Conservation (phyloP, 805 yeast species). For the Millerago galiae region DNA sequence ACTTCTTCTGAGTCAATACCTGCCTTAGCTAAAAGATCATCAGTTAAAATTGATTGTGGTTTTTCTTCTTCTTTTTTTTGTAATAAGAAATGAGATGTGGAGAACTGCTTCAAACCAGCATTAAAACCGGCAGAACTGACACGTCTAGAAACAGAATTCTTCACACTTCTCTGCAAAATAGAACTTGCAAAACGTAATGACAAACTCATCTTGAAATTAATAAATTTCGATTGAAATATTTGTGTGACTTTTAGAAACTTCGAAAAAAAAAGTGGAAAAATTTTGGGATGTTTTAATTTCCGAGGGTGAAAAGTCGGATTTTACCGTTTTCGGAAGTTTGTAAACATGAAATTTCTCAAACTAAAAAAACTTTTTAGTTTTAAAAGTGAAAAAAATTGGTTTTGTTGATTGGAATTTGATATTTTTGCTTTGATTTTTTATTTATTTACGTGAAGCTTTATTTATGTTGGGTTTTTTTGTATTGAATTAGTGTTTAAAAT, state of each 20-base stretch:
- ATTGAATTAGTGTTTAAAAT: too few species aligned
- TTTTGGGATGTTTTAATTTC: too few species aligned
- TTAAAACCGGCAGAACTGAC: slow-evolving; percentile 9
- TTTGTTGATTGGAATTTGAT: too few species aligned
- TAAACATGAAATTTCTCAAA: slow-evolving; percentile 3
- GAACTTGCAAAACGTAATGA: neutral
- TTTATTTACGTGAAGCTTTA: neutral
- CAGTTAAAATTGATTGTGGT: slow-evolving; percentile 58
- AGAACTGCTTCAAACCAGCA: slow-evolving; percentile 2
- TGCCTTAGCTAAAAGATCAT: slow-evolving; percentile 76
- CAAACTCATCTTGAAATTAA: slow-evolving; percentile 5
- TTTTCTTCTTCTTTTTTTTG: slow-evolving; percentile 17
- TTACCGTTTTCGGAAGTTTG: slow-evolving; percentile 8
- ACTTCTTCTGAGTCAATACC: slow-evolving; percentile 59
- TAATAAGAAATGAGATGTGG: slow-evolving; percentile 10
- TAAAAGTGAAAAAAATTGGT: too few species aligned
- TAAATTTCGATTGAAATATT: too few species aligned
- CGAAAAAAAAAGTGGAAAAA: neutral
- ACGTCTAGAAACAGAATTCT: neutral
- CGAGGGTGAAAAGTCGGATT: slow-evolving; percentile 4
- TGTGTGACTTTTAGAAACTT: neutral
- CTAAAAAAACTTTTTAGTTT: neutral
- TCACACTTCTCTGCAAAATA: neutral
- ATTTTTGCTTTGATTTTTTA: too few species aligned
- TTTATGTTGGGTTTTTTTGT: neutral